Evolutionary conservation across 306 rosid genomes (phyloP).

Genomic region (Dalbergia cultrata): DNA sequence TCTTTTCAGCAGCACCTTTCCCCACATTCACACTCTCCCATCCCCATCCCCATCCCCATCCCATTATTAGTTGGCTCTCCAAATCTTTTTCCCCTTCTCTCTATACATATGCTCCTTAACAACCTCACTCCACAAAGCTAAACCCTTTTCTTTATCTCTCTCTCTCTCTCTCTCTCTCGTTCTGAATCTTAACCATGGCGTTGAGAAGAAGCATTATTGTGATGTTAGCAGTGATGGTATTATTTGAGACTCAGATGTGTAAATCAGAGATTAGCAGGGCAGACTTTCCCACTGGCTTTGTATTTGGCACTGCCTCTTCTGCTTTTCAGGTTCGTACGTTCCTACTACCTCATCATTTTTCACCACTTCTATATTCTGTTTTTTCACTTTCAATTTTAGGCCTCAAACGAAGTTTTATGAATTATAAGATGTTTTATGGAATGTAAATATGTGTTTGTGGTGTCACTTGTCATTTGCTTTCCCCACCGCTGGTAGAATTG

Average conservation of each 20-base stretch:
- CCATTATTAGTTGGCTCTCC: neutral
- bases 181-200: slow-evolving; percentile 44
- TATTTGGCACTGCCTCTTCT: slow-evolving; percentile 95
- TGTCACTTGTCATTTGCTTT: neutral
- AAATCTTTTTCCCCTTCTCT: neutral
- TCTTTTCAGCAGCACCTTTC: neutral
- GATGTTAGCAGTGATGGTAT: slow-evolving; percentile 32
- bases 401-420: too few species aligned
- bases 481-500: too few species aligned
- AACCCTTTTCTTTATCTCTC: neutral
- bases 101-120: neutral
- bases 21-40: slow-evolving; percentile 17
- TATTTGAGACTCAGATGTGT: slow-evolving; percentile 53
- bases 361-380: neutral
- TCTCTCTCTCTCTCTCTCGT: neutral
- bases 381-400: neutral
- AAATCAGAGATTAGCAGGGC: slow-evolving; percentile 59
- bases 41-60: neutral
- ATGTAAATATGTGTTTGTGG: too few species aligned
- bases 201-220: slow-evolving; percentile 47
- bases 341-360: neutral
- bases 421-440: too few species aligned
- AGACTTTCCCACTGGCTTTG: slow-evolving; percentile 76
- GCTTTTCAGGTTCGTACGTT: slow-evolving; percentile 79
- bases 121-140: slow-evolving; percentile 5